Percentiles rank a stretch among this genome's conserved stretches.
Conservation (phyloP, 805 yeast genomes). For the Saccharomycopsis schoenii region DNA sequence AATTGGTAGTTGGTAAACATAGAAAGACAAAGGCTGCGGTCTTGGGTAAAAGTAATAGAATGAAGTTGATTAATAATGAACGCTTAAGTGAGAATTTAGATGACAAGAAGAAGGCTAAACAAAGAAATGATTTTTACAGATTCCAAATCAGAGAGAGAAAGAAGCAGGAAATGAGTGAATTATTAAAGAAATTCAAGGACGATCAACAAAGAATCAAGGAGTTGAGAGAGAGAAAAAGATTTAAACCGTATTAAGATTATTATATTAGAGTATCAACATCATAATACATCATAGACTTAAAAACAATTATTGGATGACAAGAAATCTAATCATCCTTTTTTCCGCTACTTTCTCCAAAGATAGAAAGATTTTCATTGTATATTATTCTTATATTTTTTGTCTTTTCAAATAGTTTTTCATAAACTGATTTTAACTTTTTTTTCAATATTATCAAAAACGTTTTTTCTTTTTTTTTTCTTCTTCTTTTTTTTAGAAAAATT, state of each 20-base stretch:
- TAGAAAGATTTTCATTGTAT: no score
- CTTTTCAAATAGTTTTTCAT: no score
- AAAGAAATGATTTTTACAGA: constrained; percentile 86
- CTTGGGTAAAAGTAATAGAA: constrained; percentile 41
- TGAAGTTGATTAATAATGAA: constrained; percentile 25
- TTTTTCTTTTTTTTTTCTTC: no score
- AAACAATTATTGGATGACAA: no score
- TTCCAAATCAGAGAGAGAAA: constrained; percentile 92
- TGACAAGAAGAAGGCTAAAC: constrained; percentile 55
- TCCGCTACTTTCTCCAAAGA: no score
- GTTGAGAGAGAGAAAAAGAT: constrained; percentile 73
- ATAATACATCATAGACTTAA: background rate
- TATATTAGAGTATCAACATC: background rate
- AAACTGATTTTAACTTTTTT: no score
- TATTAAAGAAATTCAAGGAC: constrained; percentile 72
- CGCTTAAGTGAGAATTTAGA: constrained; percentile 44
- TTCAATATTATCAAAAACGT: no score
- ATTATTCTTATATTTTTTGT: no score
- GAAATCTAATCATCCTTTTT: no score
- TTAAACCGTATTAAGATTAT: constrained; percentile 61
- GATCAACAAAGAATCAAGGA: constrained; percentile 80
- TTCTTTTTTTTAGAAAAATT: no score
- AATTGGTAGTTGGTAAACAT: constrained; percentile 79
- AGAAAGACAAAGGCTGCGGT: constrained; percentile 72
- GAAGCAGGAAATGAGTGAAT: constrained; percentile 84